phyloP scores from a whole-genome alignment of 257 asterid genomes.

The Solanum dulcamara region DNA sequence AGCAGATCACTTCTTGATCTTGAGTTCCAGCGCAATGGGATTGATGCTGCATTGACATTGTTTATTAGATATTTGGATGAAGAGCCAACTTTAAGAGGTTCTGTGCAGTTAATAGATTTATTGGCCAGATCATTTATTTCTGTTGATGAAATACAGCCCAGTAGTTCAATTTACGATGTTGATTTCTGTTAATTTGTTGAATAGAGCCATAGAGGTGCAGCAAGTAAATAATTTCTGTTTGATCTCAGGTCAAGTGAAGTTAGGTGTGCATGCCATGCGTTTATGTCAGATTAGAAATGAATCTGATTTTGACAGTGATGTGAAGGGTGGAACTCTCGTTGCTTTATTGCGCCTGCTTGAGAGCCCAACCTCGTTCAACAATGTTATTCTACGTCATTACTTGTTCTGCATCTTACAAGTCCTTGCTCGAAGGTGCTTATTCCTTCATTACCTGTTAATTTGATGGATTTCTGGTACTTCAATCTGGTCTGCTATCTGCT shows the following conservation, averaged over 20 bases:
- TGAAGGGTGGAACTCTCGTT: conserved; percentile 71
- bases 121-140: neutral
- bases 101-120: neutral
- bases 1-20: conserved; percentile 84
- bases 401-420: conserved; percentile 94
- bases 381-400: conserved; percentile 75
- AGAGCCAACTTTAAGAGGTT: conserved; percentile 84
- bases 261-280: conserved; percentile 75
- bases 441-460: neutral
- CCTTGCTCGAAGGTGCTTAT: conserved; percentile 66
- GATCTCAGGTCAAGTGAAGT: conserved; percentile 75
- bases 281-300: conserved; percentile 61
- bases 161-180: neutral
- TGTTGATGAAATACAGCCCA: neutral
- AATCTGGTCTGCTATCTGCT: neutral
- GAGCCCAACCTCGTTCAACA: conserved; percentile 92
- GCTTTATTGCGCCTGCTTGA: conserved; percentile 82
- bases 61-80: conserved; percentile 59
- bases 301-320: conserved; percentile 42
- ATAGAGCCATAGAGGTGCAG: neutral
- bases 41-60: conserved; percentile 61
- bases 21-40: conserved; percentile 72
- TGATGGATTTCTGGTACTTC: neutral
- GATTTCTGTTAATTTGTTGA: neutral
- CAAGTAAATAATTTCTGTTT: conserved; percentile 5